Evolutionary conservation across 2,329 filamentous ascomycete species (phyloP), one percentile per base, ranked within the genome.

Genomic region (Graphilbum ipis-grandicollis): DNA sequence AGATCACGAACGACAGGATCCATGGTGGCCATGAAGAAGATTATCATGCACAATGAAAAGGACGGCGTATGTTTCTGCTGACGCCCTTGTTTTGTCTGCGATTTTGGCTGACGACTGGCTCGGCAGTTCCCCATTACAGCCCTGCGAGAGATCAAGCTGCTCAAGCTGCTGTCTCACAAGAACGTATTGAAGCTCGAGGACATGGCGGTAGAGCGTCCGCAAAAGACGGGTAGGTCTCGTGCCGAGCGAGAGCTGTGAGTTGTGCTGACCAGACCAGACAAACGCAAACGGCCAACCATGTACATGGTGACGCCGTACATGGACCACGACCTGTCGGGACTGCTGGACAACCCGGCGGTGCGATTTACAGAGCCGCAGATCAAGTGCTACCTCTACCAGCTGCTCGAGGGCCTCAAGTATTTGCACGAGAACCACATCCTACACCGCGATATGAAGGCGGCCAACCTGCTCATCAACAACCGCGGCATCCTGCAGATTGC

Each of bases 251-350:
- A n/a, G n/a, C n/a, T n/a, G n/a, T n/a, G n/a, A n/a, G n/a, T n/a
- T n/a, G n/a, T n/a, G n/a, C n/a, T n/a, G n/a, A n/a, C n/a, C n/a
- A n/a, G n/a, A n/a, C n/a, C 71, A 48, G 80, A 88, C 53, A 82
- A 83, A 56, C 71, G 78, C 47, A 85, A 82, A 56, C 74, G 78
- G 41, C 77, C 79, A 4, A 86, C 86, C 47, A 85, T 98, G 66
- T 96, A 96, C 59, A 98, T 98, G 90, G 88, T 93, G 36, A 94
- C 79, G 32, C 90, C 88, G 7, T 98, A 98, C 56, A 94, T 96
- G 85, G 86, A 96, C 49, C 90, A 98, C 58, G 90, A 98, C 58
- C 69, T 98, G n/a, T 93, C 88, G 9, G 90, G 90, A 32, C 72
- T 98, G 22, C 75, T 98, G 49, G 90, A 96, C 55, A 98, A 98